Evolutionary conservation across 2,329 filamentous ascomycete genomes (phyloP), one percentile per base, ranked within the genome.

Genomic region (Diaporthe velutina): DNA sequence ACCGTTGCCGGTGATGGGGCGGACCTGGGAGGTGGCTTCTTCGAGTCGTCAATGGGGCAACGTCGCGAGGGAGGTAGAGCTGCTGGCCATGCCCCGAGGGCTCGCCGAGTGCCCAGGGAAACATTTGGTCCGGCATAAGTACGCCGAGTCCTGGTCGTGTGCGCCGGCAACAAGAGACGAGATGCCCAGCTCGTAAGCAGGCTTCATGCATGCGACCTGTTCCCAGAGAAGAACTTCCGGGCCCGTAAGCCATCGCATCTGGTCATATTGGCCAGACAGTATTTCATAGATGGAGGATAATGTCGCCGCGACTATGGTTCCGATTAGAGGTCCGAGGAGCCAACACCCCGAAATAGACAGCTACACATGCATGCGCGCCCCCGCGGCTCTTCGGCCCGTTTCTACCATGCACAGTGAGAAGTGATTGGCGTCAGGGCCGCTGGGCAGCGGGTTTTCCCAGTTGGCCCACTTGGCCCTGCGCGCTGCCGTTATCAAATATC

Each of bases 1-100:
- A 76, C 77, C 1, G 52, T 76, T 7, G 64, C 74, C 8, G 80
- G 80, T 28, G 70, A 66, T 12, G 60, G 52, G 2, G n/a, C 70
- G 30, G 74, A 76, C 61, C n/a, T 71, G 6, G 45, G 30, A 2
- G 68, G 68, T 25, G 74, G 55, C 28, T 70, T 70, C 54, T 74
- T 76, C 48, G 74, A 76, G 19, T 6, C 33, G 2, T 30, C 57
- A 2, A 9, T 64, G 45, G 57, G 57, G 12, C 25, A 45, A 17
- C 70, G 57, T 13, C 58, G 70, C 25, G 60, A 61, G 57, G 73
- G 57, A 35, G 60, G 52, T 9, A 64, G 45, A 7, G 35, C 17
- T n/a, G 40, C 38, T 4, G 50, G 68, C 4, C 57, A 33, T 13
- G 40, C 10, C n/a, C 61, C 25, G 22, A 57, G 55, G 28, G 25